Evolutionary conservation across 331 rosid genomes (phyloP).

Genomic region (Quercus tomentella): DNA sequence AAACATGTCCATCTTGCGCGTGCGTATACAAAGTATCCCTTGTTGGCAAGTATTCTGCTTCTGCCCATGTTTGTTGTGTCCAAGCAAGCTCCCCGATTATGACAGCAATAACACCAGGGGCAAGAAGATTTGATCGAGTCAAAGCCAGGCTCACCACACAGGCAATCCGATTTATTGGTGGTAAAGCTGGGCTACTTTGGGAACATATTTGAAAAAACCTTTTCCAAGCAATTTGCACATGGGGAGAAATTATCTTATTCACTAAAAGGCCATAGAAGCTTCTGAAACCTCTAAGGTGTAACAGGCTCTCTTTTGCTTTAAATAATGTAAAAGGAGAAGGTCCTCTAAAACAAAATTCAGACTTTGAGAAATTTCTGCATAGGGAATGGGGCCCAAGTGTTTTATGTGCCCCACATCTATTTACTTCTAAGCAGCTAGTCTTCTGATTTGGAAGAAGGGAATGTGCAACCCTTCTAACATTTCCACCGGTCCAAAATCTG

Average conservation of each 20-base stretch:
- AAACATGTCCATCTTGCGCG: slow-evolving; percentile 42
- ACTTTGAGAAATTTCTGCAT: slow-evolving; percentile 26
- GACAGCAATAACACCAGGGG: slow-evolving; percentile 59
- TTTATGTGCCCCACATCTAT: slow-evolving; percentile 8
- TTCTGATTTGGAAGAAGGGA: slow-evolving; percentile 26
- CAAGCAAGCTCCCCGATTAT: slow-evolving; percentile 49
- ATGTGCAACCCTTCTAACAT: slow-evolving; percentile 36
- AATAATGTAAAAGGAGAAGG: slow-evolving; percentile 25
- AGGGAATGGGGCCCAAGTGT: slow-evolving; percentile 24
- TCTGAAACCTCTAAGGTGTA: slow-evolving; percentile 24
- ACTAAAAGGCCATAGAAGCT: slow-evolving; percentile 30
- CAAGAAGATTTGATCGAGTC: slow-evolving; percentile 55
- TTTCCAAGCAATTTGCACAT: slow-evolving; percentile 53
- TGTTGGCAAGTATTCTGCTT: slow-evolving; percentile 49
- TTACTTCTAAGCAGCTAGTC: slow-evolving; percentile 23
- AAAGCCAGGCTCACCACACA: slow-evolving; percentile 64
- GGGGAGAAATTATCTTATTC: slow-evolving; percentile 33
- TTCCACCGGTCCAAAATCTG: slow-evolving; percentile 51
- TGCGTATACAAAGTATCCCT: slow-evolving; percentile 39
- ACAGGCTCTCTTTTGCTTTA: slow-evolving; percentile 26
- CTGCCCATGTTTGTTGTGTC: slow-evolving; percentile 35
- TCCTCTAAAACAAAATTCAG: slow-evolving; percentile 23
- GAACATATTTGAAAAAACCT: slow-evolving; percentile 43
- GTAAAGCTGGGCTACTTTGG: slow-evolving; percentile 39
- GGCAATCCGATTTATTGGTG: slow-evolving; percentile 52